Evolutionary conservation across 768 basidiomycete species (phyloP).

Genomic region (Boletus barrowsii): DNA sequence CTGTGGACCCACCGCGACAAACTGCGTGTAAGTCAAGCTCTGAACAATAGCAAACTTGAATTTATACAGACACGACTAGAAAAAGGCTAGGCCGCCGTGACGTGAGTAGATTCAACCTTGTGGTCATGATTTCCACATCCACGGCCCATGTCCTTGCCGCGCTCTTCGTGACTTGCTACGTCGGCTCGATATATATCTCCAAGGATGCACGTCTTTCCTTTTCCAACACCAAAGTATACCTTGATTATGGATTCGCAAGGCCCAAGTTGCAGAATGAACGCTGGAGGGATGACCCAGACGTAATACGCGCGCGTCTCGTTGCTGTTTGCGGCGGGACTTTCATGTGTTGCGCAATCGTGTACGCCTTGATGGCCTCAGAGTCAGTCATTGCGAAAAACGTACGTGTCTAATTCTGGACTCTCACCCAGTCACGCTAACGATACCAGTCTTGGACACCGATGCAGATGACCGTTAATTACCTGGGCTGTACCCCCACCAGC

Average conservation of each 20-base stretch:
- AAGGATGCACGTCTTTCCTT: conserved; percentile 60
- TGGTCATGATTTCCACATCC: conserved; percentile 26
- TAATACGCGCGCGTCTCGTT: conserved; percentile 74
- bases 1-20: conserved; percentile 10
- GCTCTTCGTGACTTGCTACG: conserved; percentile 64
- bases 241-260: conserved; percentile 27
- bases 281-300: conserved; percentile 80
- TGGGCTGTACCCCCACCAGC: conserved; percentile 36
- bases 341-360: conserved; percentile 52
- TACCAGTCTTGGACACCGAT: conserved; percentile 20
- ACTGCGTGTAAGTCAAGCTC: neutral
- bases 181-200: conserved; percentile 79
- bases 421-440: conserved; percentile 4
- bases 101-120: conserved; percentile 5
- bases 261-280: conserved; percentile 41
- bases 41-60: conserved; percentile 11
- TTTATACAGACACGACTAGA: conserved; percentile 9
- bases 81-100: conserved; percentile 7
- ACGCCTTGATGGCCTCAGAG: conserved; percentile 35
- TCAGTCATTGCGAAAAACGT: conserved; percentile 14
- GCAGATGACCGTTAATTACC: conserved; percentile 34
- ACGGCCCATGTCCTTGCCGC: conserved; percentile 55
- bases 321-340: conserved; percentile 66
- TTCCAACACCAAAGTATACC: conserved; percentile 29
- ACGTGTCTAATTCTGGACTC: neutral